These are phyloP conservation scores for Trapa incisa DNA, from an alignment of 345 rosid genomes.

Conservation along the genomic window DNA sequence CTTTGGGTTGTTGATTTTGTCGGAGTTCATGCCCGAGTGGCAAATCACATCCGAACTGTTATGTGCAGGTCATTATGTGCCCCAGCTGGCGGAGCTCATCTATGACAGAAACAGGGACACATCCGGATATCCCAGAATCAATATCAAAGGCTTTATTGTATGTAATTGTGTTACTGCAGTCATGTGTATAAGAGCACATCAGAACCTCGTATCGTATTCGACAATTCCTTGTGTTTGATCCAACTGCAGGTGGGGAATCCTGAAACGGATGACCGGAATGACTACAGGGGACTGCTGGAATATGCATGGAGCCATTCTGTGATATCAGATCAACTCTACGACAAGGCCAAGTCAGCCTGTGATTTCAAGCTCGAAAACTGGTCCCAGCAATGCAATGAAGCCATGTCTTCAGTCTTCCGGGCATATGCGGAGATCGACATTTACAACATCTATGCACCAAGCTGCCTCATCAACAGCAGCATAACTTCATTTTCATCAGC, in stretches of 20 bases:
- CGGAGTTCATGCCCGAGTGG: neutral
- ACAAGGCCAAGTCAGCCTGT: slow-evolving; percentile 26
- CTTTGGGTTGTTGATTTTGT: neutral
- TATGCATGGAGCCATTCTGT: slow-evolving; percentile 65
- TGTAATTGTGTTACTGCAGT: neutral
- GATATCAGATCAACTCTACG: slow-evolving; percentile 32
- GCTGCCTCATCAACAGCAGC: slow-evolving; percentile 20
- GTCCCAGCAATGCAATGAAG: slow-evolving; percentile 28
- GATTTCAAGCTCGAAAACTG: slow-evolving; percentile 31
- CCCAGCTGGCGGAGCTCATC: slow-evolving; percentile 52
- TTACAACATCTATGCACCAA: slow-evolving; percentile 49
- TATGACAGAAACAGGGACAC: slow-evolving; percentile 34
- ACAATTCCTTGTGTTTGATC: too few species aligned
- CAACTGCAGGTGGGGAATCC: slow-evolving; percentile 43
- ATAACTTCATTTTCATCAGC: slow-evolving; percentile 7
- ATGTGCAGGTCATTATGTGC: slow-evolving; percentile 44
- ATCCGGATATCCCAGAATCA: slow-evolving; percentile 19
- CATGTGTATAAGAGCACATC: neutral
- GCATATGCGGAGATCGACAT: slow-evolving; percentile 42
- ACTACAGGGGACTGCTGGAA: slow-evolving; percentile 35
- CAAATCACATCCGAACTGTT: neutral
- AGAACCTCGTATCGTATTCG: too few species aligned
- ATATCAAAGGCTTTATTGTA: slow-evolving; percentile 26
- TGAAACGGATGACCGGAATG: slow-evolving; percentile 32
- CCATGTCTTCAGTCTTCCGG: slow-evolving; percentile 22